Conservation (phyloP, 306 rosid genomes). For the Oxytropis ochrocephala region DNA sequence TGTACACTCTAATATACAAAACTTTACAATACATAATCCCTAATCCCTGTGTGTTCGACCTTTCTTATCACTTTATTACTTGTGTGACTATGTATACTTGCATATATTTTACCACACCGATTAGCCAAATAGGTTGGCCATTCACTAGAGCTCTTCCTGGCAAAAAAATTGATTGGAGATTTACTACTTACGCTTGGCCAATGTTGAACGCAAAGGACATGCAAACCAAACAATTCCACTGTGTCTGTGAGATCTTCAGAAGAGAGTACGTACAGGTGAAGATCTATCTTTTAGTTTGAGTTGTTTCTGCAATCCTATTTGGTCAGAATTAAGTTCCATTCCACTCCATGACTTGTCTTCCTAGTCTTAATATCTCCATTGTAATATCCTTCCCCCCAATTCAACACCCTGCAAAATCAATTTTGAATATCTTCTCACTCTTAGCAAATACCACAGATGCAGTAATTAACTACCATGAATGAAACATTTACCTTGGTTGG, state of each 20-base stretch:
- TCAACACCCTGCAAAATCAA: slow-evolving; percentile 41
- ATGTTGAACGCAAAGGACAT: slow-evolving; percentile 73
- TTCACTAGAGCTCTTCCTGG: slow-evolving; percentile 68
- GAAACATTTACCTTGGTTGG: too few relatives aligned
- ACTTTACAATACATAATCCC: too few relatives aligned
- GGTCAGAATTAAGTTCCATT: slow-evolving; percentile 60
- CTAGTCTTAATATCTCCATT: slow-evolving; percentile 89
- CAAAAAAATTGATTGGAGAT: slow-evolving; percentile 20
- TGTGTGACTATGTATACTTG: too few relatives aligned
- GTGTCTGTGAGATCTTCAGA: slow-evolving; percentile 86
- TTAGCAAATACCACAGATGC: not conserved
- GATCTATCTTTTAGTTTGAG: slow-evolving; percentile 57
- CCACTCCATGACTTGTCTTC: slow-evolving; percentile 65
- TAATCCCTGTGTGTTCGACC: too few relatives aligned
- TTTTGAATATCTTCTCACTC: not conserved
- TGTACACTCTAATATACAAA: too few relatives aligned
- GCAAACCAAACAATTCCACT: slow-evolving; percentile 86
- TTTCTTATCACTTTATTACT: too few relatives aligned
- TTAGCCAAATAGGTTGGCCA: slow-evolving; percentile 60
- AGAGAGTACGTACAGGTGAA: slow-evolving; percentile 66
- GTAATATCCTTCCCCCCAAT: slow-evolving; percentile 85
- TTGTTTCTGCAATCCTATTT: slow-evolving; percentile 69
- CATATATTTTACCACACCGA: too few relatives aligned
- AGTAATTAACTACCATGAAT: not conserved
- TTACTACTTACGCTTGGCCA: slow-evolving; percentile 63